Evolutionary conservation across 495 filamentous ascomycete genomes (phyloP), one percentile per base, ranked within the genome.

Genomic region (Halenospora varia): DNA sequence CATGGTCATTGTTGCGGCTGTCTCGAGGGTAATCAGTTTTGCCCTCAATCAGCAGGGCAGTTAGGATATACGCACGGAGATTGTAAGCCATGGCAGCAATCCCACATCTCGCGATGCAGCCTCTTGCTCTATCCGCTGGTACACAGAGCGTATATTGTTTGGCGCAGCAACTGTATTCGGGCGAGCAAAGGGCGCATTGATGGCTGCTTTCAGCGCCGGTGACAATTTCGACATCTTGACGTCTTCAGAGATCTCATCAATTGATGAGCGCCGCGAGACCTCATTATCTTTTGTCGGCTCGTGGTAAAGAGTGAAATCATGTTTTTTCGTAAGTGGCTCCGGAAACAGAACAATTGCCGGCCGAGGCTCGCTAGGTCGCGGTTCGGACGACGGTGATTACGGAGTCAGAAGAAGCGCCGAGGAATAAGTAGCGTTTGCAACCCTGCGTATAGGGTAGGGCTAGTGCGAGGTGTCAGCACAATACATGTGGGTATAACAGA

Each of bases 141-240:
- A 90, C 59, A 88, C 70, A 17, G 81, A 74, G 23, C 70, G 62
- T 59, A 89, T 87, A 29, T 80, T 68, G 6, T 68, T 70, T 17
- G 85, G 79, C 1, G 87, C 87, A 1, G 85, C 82, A 3, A 84
- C 74, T 10, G 82, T 85, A 65, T 82, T 78, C 0, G 88, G 84
- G 1, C 80, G 77, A 15, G 88, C 83, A 49, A 80, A 75, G 10
- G 84, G 75, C 23, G 84, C 73, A 66, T 84, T 86, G 70, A 92
- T 88, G 57, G 90, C 79, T 35, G 82, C 78, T 69, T 91, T 91
- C 51, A 92, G 74, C 52, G 77, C 67, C 0, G 75, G 71, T 10
- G 86, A 87, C 13, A 92, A 74, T 62, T 84, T 88, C 8, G 87
- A 85, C 86, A 89, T 89, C n/a, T n/a, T n/a, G n/a, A n/a, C n/a